Conservation (phyloP, 305 asterid genomes). For the Solanum hybrid region DNA sequence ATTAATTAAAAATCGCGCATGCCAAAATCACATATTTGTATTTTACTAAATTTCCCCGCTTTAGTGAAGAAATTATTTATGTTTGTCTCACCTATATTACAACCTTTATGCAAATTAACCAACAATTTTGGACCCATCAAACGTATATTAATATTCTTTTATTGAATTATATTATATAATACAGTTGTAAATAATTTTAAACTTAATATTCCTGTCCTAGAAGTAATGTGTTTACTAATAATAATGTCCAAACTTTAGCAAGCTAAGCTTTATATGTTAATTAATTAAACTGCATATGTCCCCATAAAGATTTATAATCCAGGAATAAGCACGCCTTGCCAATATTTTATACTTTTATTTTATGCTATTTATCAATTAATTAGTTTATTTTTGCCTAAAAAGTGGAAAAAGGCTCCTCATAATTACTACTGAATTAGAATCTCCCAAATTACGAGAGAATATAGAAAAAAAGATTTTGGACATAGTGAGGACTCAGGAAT, state of each 20-base stretch:
- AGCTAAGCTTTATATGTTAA: neutral
- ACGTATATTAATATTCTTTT: neutral
- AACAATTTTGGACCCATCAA: neutral
- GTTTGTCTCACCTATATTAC: neutral
- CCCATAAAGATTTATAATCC: slow-evolving; percentile 13
- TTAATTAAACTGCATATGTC: slow-evolving; percentile 6
- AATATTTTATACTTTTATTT: neutral
- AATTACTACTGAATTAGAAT: slow-evolving; percentile 5
- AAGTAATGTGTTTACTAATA: neutral
- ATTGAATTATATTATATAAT: neutral
- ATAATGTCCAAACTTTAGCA: neutral
- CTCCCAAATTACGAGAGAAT: slow-evolving; percentile 7
- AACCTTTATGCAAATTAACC: neutral
- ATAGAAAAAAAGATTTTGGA: slow-evolving; percentile 1
- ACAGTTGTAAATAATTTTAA: neutral
- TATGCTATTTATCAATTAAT: neutral
- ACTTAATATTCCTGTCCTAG: neutral
- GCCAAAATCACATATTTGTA: neutral
- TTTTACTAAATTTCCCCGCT: neutral
- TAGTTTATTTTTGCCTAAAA: neutral
- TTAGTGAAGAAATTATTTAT: neutral
- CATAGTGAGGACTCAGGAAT: neutral
- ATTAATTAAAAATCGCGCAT: neutral
- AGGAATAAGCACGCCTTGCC: slow-evolving; percentile 9
- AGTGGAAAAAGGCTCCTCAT: neutral